Base-by-base conservation (phyloP, 768 basidiomycete species). In the Boletellus ananas region DNA sequence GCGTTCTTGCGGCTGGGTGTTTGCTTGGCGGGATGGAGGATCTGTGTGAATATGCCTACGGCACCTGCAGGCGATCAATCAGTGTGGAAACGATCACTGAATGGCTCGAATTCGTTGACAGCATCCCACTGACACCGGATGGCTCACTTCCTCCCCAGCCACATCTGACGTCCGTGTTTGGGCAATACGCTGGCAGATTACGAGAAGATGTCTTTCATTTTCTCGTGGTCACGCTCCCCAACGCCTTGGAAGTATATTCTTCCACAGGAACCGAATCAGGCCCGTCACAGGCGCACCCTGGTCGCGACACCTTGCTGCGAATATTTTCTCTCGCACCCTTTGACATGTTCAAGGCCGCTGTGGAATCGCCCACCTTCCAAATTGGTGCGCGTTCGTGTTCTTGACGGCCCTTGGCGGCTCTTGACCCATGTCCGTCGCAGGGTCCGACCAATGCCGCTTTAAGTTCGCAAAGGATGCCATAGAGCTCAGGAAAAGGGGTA, bases 381-480 rank as follows among this genome's bases (percentile, higher is more conserved):
- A 87, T 92, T 54, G 90, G 90, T 89, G 54, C 50, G 75, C 65
- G 52, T 53, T 51, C 29, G 41, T 33, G 18, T 51, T 55, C 41
- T 43, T 51, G 46, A 49, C 41, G 50, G 49, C 39, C 31, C n/a
- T 49, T 23, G 10, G 40, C 33, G 13, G 23, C 31, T 23, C 25
- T 49, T 61, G 54, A 49, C 52, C 45, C 47, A 48, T 61, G 45
- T 57, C 21, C 8, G 40, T 52, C 65, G 58, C 67, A 87, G 87
- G 85, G 18, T 80, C 87, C 50, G 88, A 90, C 70, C 91, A 94
- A 65, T 80, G 83, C 52, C 83, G 92, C 40, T 96, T 94, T 73
- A 87, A 86, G 62, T 94, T 94, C 70, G 90, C 91, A 4, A 94
- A 94, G 69, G 90, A 90, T 56, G 89, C 85, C 12, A 86, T 94